Percentiles rank a stretch among this genome's conserved stretches.
Conservation (phyloP, 2,329 filamentous ascomycete genomes). For the Cladosporium sp. region DNA sequence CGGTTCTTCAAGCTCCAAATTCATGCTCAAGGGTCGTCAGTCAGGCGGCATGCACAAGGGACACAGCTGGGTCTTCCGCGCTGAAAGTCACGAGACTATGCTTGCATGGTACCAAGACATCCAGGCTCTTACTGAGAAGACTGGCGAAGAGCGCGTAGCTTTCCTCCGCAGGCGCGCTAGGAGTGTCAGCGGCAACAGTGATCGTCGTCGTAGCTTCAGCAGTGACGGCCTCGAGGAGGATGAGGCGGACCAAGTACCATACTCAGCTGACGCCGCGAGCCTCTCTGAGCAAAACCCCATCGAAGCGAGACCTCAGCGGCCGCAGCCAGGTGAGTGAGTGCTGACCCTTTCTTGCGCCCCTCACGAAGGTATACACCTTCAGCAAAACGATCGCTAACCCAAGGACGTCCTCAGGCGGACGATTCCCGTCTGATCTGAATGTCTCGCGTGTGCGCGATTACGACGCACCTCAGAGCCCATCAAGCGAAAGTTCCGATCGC, state of each 20-base stretch:
- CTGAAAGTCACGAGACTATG: slow-evolving; percentile 85
- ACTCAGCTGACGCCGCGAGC: slow-evolving; percentile 60
- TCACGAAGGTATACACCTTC: slow-evolving; percentile 8
- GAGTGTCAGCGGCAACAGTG: slow-evolving; percentile 68
- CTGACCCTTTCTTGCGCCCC: slow-evolving; percentile 32
- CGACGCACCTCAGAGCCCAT: slow-evolving; percentile 58
- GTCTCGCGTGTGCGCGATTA: slow-evolving; percentile 64
- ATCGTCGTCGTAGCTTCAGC: slow-evolving; percentile 59
- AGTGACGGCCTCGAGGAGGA: slow-evolving; percentile 81
- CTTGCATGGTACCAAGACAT: slow-evolving; percentile 96
- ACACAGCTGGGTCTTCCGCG: slow-evolving; percentile 69
- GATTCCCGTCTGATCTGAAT: slow-evolving; percentile 93
- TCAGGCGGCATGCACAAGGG: slow-evolving; percentile 87
- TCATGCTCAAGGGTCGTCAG: slow-evolving; percentile 94
- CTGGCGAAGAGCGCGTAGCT: slow-evolving; percentile 81
- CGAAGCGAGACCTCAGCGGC: slow-evolving; percentile 61
- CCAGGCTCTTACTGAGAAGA: slow-evolving; percentile 83
- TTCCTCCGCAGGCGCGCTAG: slow-evolving; percentile 83
- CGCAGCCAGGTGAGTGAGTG: slow-evolving; percentile 74
- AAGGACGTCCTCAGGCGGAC: slow-evolving; percentile 50
- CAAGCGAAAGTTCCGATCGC: slow-evolving; percentile 74
- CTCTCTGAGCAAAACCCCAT: slow-evolving; percentile 38
- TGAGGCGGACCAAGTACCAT: slow-evolving; percentile 66
- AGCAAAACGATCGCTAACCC: slow-evolving; percentile 14
- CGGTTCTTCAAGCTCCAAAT: slow-evolving; percentile 89